These are phyloP conservation scores for Selenicereus undatus DNA, from an alignment of 148 eudicot genomes.

Conservation along the genomic window DNA sequence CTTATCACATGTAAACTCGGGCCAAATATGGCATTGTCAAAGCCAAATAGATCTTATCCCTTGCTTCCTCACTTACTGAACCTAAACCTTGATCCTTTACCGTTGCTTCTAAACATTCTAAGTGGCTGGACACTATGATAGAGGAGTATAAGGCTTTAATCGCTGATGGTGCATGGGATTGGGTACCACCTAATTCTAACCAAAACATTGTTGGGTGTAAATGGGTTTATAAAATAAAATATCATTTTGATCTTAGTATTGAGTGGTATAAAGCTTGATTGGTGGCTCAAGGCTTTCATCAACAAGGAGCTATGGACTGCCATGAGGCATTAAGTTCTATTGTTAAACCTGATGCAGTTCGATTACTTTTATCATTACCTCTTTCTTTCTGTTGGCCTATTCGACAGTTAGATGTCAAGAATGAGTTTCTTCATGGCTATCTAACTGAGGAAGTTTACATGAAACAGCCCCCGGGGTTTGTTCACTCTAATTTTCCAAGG, in stretches of 20 bases:
- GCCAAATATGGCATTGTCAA: not conserved
- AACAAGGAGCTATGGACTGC: not conserved
- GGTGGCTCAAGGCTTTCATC: not conserved
- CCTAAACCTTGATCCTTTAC: not conserved
- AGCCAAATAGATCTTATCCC: not conserved
- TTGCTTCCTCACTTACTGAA: not conserved
- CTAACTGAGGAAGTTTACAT: not conserved
- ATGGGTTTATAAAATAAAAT: no score
- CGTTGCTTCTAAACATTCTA: no score
- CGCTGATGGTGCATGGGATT: not conserved
- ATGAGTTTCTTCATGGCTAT: not conserved
- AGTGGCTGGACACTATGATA: not conserved
- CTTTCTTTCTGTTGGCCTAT: not conserved
- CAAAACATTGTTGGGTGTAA: no score
- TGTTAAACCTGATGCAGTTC: not conserved
- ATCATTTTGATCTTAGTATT: not conserved
- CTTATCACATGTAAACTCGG: not conserved
- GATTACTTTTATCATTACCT: not conserved
- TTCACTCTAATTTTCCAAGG: not conserved
- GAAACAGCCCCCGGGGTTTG: not conserved
- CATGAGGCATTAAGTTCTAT: not conserved
- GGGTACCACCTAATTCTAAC: not conserved
- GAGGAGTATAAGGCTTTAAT: not conserved
- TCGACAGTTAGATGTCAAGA: not conserved
- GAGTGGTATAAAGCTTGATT: not conserved